Conservation (phyloP, 306 rosid species). For the Ceratonia siliqua region DNA sequence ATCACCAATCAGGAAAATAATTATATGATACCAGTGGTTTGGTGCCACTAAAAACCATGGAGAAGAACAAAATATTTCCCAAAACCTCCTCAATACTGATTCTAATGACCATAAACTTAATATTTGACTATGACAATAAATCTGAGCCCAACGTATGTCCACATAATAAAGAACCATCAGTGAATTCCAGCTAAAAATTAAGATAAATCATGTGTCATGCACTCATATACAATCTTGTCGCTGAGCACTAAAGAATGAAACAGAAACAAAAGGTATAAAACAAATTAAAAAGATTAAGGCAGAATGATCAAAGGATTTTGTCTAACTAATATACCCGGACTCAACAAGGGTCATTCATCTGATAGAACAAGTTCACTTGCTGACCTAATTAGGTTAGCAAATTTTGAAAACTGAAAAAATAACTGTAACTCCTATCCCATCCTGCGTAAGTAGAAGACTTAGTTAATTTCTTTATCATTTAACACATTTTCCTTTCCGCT, state of each 20-base stretch:
- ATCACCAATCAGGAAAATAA: neutral
- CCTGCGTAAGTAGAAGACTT: neutral
- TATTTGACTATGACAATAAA: neutral
- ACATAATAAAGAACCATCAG: neutral
- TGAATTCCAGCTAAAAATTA: neutral
- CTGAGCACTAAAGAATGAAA: too few relatives aligned
- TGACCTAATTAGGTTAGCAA: neutral
- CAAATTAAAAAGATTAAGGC: too few relatives aligned
- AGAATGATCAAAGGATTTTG: too few relatives aligned
- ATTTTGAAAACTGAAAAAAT: neutral
- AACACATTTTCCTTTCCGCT: neutral
- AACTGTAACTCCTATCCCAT: neutral
- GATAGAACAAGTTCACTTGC: neutral
- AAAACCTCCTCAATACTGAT: conserved; percentile 11
- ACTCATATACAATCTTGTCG: too few relatives aligned
- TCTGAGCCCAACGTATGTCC: neutral
- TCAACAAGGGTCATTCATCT: neutral
- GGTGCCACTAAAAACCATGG: conserved; percentile 1
- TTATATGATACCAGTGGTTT: neutral
- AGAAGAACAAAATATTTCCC: neutral
- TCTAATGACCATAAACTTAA: neutral
- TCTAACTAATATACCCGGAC: neutral
- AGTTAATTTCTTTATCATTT: neutral
- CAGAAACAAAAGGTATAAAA: too few relatives aligned
- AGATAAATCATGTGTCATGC: neutral